Evolutionary conservation across 192 early-diverging fungal genomes (phyloP).

Genomic region (Entophlyctis luteolus): DNA sequence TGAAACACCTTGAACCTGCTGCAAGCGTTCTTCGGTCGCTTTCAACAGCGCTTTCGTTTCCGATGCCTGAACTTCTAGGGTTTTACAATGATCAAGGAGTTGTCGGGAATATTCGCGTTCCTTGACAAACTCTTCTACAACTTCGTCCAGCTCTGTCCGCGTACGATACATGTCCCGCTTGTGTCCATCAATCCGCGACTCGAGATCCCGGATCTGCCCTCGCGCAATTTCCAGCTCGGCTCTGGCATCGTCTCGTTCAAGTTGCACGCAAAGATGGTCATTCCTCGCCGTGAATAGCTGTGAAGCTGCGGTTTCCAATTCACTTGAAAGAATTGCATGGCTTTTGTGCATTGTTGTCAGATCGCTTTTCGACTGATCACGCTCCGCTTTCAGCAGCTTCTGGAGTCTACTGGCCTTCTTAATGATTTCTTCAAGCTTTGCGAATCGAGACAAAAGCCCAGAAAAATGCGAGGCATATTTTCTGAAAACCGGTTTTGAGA

Average conservation of each 20-base stretch:
- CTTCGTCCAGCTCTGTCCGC: background rate
- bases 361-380: background rate
- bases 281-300: background rate
- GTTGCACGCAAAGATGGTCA: background rate
- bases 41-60: background rate
- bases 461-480: background rate
- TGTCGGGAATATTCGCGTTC: background rate
- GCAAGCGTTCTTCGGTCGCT: background rate
- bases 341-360: background rate
- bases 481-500: background rate
- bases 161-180: background rate
- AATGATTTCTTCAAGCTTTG: slow-evolving; percentile 4
- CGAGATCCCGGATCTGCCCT: background rate
- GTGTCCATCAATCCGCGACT: background rate
- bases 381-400: background rate
- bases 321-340: background rate
- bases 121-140: background rate
- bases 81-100: background rate
- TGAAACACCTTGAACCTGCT: too few species aligned
- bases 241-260: background rate
- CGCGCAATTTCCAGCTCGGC: background rate
- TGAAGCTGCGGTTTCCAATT: background rate
- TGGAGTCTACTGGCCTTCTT: background rate
- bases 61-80: background rate
- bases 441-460: background rate